These are phyloP conservation scores for Eucalyptus leucophloia DNA, from an alignment of 345 rosid genomes.

Conservation along the genomic window DNA sequence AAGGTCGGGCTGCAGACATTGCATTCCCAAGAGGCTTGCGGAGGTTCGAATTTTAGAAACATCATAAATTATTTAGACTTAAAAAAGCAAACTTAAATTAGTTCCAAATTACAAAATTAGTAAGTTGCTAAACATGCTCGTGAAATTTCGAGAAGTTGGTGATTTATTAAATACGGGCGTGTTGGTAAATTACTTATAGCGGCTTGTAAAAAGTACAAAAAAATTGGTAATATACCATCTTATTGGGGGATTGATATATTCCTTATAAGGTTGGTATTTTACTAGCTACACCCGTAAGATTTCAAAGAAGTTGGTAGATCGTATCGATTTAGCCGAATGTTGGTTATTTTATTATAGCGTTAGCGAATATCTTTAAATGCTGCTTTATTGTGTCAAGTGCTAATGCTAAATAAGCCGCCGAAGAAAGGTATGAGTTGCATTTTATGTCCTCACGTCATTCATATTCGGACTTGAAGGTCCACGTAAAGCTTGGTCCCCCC, in stretches of 20 bases:
- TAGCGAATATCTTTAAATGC: background rate
- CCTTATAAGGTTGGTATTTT: background rate
- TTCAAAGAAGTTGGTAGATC: background rate
- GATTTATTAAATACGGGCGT: background rate
- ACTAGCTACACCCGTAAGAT: background rate
- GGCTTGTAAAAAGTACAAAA: background rate
- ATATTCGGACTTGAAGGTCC: background rate
- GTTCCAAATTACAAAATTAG: background rate
- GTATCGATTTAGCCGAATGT: background rate
- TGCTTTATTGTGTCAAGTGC: background rate
- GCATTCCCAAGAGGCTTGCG: background rate
- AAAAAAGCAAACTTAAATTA: background rate
- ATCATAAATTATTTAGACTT: background rate
- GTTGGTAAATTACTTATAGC: background rate
- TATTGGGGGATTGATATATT: background rate
- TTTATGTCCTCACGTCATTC: background rate
- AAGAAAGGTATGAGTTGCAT: background rate
- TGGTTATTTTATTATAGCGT: background rate
- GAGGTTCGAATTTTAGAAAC: background rate
- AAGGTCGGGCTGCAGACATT: background rate
- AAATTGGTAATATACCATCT: background rate
- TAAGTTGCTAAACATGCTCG: background rate
- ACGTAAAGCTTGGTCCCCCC: background rate
- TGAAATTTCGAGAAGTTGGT: background rate
- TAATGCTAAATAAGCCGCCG: background rate